phyloP scores from a whole-genome alignment of 768 basidiomycete genomes.

The Pleurotus tuoliensis region DNA sequence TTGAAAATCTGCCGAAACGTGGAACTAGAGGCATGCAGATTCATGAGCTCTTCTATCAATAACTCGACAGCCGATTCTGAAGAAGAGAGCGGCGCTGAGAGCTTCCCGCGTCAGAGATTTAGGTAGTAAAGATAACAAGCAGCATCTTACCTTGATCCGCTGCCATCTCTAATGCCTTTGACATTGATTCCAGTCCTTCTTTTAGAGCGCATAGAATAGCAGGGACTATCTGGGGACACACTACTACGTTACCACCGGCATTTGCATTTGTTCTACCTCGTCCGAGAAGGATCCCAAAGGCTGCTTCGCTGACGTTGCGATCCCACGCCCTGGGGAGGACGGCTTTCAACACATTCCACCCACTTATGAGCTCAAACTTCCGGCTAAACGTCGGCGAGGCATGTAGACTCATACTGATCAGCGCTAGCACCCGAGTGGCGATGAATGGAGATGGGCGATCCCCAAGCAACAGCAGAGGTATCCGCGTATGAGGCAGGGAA shows the following conservation, averaged over 20 bases:
- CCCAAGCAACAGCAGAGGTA: slow-evolving; percentile 76
- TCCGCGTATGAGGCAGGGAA: slow-evolving; percentile 72
- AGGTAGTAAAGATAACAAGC: slow-evolving; percentile 5
- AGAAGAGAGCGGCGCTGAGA: not conserved
- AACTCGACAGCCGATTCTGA: slow-evolving; percentile 46
- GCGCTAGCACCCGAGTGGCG: slow-evolving; percentile 52
- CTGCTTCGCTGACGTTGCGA: slow-evolving; percentile 55
- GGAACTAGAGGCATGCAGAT: slow-evolving; percentile 57
- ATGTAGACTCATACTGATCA: slow-evolving; percentile 55
- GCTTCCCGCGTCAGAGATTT: slow-evolving; percentile 19
- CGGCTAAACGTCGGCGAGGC: slow-evolving; percentile 62
- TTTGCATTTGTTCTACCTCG: slow-evolving; percentile 22
- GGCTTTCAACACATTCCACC: slow-evolving; percentile 73
- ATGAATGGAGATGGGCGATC: slow-evolving; percentile 62
- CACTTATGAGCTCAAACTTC: slow-evolving; percentile 83
- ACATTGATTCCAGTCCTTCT: slow-evolving; percentile 42
- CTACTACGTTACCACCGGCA: slow-evolving; percentile 27
- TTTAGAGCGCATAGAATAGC: slow-evolving; percentile 69
- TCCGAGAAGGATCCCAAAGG: slow-evolving; percentile 69
- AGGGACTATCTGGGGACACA: slow-evolving; percentile 70
- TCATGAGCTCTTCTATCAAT: slow-evolving; percentile 66
- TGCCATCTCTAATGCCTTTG: slow-evolving; percentile 28
- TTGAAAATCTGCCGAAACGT: slow-evolving; percentile 73
- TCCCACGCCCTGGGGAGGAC: slow-evolving; percentile 73
- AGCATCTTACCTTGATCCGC: slow-evolving; percentile 16